Evolutionary conservation across 2,329 filamentous ascomycete species (phyloP).

Genomic region (Trichophyton benhamiae): DNA sequence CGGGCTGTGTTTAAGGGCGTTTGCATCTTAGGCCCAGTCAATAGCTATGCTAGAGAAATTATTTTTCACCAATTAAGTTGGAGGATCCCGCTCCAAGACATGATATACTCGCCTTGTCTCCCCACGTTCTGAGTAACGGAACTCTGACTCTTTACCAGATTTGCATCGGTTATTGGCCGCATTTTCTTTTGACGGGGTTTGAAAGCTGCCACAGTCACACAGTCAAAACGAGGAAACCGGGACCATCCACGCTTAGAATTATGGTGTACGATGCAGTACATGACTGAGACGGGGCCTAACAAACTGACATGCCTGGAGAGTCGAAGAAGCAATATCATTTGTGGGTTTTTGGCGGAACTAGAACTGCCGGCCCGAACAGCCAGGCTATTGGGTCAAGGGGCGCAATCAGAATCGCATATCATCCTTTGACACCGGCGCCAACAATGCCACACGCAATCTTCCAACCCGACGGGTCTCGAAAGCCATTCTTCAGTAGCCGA

Average conservation of each 20-base stretch:
- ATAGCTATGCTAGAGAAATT: neutral
- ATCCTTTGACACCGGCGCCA: neutral
- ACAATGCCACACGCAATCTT: neutral
- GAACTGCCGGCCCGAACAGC: neutral
- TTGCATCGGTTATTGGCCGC: neutral
- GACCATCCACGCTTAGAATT: neutral
- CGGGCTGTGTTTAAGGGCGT: neutral
- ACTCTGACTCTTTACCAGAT: neutral
- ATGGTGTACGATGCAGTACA: neutral
- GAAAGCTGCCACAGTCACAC: neutral
- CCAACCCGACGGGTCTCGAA: neutral
- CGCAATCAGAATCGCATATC: neutral
- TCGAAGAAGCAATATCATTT: neutral
- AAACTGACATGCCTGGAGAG: neutral
- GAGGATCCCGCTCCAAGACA: neutral
- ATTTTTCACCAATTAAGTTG: neutral
- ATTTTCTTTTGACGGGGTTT: neutral
- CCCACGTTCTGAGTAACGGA: neutral
- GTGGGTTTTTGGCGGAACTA: neutral
- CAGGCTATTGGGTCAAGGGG: neutral
- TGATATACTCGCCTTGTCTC: neutral
- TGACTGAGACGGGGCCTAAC: neutral
- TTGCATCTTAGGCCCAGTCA: neutral
- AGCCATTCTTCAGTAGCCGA: slow-evolving; percentile 1
- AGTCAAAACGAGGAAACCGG: neutral